A percentile compares a stretch with the other conserved stretches of the same genome.
phyloP scores from a whole-genome alignment of 148 eudicot species.

The Diospyros kaki region DNA sequence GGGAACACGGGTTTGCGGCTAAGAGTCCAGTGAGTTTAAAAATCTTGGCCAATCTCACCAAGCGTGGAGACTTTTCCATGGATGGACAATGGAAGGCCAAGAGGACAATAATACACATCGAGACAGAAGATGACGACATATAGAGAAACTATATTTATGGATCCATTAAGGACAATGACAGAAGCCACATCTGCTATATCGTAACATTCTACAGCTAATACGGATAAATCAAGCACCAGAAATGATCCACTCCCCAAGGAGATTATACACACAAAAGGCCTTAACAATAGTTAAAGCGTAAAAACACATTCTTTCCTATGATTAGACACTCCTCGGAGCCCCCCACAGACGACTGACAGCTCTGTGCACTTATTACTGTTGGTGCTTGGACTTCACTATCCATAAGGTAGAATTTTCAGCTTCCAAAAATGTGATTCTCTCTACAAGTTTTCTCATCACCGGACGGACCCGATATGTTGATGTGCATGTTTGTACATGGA shows the following conservation, averaged over 20 bases:
- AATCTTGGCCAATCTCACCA: too few relatives aligned
- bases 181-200: not conserved
- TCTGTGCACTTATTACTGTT: not conserved
- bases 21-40: too few relatives aligned
- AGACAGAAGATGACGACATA: too few relatives aligned
- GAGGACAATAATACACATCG: too few relatives aligned
- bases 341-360: not conserved
- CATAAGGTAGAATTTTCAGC: slow-evolving; percentile 13
- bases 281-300: not conserved
- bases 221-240: slow-evolving; percentile 10
- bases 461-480: slow-evolving; percentile 16
- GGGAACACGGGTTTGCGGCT: too few relatives aligned
- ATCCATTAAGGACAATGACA: too few relatives aligned
- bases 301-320: not conserved
- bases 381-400: slow-evolving; percentile 3
- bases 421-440: slow-evolving; percentile 19
- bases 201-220: not conserved
- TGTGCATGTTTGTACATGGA: slow-evolving; percentile 15
- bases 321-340: not conserved
- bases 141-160: not conserved
- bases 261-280: not conserved
- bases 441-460: slow-evolving; percentile 9
- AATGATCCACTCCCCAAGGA: not conserved
- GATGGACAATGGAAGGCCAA: too few relatives aligned
- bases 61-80: too few relatives aligned